Conservation (phyloP, 495 filamentous ascomycete genomes). For the Podospora didyma region DNA sequence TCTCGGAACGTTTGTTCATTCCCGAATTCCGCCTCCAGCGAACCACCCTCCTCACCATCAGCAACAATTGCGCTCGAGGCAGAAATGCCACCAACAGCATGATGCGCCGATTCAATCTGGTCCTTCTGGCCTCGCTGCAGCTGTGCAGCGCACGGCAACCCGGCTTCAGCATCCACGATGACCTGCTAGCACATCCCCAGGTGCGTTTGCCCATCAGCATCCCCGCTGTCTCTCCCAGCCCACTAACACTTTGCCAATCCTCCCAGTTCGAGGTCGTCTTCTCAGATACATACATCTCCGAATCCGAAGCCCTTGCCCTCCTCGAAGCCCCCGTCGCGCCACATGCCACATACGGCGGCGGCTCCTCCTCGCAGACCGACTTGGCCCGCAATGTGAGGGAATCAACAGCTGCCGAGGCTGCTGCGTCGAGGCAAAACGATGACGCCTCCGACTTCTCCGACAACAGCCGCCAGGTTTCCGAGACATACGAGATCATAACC, state of each 20-base stretch:
- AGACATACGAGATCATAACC: slow-evolving; percentile 70
- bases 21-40: background rate
- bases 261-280: slow-evolving; percentile 77
- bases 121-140: slow-evolving; percentile 38
- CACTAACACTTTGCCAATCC: background rate
- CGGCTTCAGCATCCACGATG: slow-evolving; percentile 70
- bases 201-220: slow-evolving; percentile 41
- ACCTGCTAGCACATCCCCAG: slow-evolving; percentile 88
- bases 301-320: slow-evolving; percentile 60
- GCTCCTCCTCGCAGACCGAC: slow-evolving; percentile 32
- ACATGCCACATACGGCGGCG: slow-evolving; percentile 27
- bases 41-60: background rate
- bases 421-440: slow-evolving; percentile 7
- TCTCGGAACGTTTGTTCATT: slow-evolving; percentile 8
- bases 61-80: slow-evolving; percentile 22
- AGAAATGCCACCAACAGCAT: slow-evolving; percentile 35
- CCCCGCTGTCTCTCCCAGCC: background rate
- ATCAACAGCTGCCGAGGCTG: slow-evolving; percentile 23
- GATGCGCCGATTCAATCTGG: slow-evolving; percentile 45
- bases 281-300: slow-evolving; percentile 68
- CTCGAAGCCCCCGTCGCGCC: slow-evolving; percentile 36
- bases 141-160: slow-evolving; percentile 40
- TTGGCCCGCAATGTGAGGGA: slow-evolving; percentile 31
- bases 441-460: slow-evolving; percentile 10
- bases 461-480: slow-evolving; percentile 22